Conservation (phyloP, 2,329 filamentous ascomycete species). For the Neonectria ditissima region DNA sequence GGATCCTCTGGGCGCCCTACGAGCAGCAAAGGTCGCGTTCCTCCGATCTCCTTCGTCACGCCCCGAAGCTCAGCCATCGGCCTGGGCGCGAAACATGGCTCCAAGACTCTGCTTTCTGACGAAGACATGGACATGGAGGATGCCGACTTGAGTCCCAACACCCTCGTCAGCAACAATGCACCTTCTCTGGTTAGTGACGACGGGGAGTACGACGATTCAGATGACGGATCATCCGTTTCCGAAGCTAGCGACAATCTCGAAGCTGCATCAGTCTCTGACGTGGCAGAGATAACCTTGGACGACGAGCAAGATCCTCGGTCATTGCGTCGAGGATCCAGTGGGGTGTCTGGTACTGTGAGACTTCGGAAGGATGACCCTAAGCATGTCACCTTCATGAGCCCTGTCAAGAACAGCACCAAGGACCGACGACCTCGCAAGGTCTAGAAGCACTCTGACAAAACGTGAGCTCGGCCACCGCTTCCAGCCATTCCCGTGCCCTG, state of each 20-base stretch:
- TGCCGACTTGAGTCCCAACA: slow-evolving; percentile 75
- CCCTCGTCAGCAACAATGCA: slow-evolving; percentile 78
- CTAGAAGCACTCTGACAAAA: slow-evolving; percentile 29
- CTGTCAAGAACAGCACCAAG: slow-evolving; percentile 58
- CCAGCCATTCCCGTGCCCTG: slow-evolving; percentile 7
- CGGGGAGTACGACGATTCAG: slow-evolving; percentile 80
- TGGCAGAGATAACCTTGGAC: slow-evolving; percentile 72
- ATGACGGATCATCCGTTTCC: slow-evolving; percentile 71
- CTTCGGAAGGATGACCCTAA: slow-evolving; percentile 67
- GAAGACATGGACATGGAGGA: slow-evolving; percentile 67
- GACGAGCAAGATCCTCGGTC: slow-evolving; percentile 64
- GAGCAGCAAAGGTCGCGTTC: slow-evolving; percentile 67
- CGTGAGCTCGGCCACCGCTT: neutral
- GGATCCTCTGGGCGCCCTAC: slow-evolving; percentile 59
- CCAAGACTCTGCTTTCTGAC: slow-evolving; percentile 48
- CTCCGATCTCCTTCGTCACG: slow-evolving; percentile 55
- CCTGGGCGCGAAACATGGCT: slow-evolving; percentile 37
- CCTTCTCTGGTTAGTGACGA: slow-evolving; percentile 85
- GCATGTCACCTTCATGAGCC: slow-evolving; percentile 67
- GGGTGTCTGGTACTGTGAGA: slow-evolving; percentile 59
- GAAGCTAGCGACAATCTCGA: slow-evolving; percentile 68
- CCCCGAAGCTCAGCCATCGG: slow-evolving; percentile 44
- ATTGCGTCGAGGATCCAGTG: slow-evolving; percentile 58
- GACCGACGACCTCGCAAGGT: slow-evolving; percentile 47
- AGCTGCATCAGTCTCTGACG: slow-evolving; percentile 69